Conservation (phyloP, 176 grass and related monocot species). For the Ananas comosus region DNA sequence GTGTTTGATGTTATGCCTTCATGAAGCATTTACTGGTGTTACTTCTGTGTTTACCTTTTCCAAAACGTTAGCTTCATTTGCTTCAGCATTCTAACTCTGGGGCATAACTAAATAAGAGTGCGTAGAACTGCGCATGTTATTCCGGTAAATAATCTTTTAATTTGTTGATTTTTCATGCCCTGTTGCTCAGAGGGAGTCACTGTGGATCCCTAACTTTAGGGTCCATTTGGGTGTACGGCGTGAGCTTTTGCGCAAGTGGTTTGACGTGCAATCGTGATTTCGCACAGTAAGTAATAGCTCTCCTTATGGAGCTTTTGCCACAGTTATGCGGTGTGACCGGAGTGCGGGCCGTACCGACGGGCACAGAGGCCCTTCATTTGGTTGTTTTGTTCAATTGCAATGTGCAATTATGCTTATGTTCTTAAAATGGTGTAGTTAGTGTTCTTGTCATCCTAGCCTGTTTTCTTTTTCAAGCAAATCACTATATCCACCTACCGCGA, state of each 20-base stretch:
- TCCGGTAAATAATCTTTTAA: neutral
- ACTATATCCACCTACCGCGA: neutral
- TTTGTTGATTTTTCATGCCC: neutral
- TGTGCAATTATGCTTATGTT: conserved; percentile 1
- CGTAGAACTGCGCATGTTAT: neutral
- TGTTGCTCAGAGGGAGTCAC: neutral
- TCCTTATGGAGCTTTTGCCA: too few relatives aligned
- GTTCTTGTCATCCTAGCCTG: too few relatives aligned
- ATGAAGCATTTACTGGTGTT: neutral
- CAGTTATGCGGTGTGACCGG: too few relatives aligned
- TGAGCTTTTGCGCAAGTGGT: neutral
- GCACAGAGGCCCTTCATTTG: too few relatives aligned
- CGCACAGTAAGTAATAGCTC: too few relatives aligned
- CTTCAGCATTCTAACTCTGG: neutral
- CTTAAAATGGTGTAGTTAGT: neutral
- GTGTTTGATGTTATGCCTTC: neutral
- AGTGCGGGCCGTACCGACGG: too few relatives aligned
- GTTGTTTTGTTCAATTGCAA: neutral
- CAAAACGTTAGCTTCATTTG: neutral
- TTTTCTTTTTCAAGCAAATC: neutral
- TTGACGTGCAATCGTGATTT: too few relatives aligned
- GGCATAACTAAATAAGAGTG: neutral
- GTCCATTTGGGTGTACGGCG: neutral
- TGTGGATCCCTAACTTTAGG: neutral
- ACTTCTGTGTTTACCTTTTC: neutral